Conservation (phyloP, 2,329 filamentous ascomycete genomes). For the Aspergillus proliferans region DNA sequence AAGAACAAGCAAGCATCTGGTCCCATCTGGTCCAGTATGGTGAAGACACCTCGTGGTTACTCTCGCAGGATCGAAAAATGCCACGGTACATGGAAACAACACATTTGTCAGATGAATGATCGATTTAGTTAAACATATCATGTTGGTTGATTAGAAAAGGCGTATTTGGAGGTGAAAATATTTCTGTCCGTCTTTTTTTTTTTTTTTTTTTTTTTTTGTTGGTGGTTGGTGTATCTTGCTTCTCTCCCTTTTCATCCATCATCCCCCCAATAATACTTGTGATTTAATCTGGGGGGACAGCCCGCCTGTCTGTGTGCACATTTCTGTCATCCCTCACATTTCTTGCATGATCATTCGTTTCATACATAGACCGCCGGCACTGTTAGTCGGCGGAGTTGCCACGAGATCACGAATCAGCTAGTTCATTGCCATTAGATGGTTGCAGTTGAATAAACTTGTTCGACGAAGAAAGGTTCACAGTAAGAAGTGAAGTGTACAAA, state of each 20-base stretch:
- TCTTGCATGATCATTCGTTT: neutral
- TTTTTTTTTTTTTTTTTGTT: too few species aligned
- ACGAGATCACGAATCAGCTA: neutral
- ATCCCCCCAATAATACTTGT: neutral
- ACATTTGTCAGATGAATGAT: neutral
- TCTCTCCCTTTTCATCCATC: neutral
- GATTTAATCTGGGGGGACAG: neutral
- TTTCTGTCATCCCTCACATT: neutral
- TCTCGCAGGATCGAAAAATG: conserved; percentile 20
- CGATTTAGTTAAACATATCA: neutral
- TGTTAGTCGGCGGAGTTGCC: neutral
- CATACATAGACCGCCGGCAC: neutral
- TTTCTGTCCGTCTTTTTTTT: neutral
- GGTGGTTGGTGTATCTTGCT: neutral
- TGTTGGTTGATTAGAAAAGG: conserved; percentile 3
- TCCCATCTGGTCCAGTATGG: neutral
- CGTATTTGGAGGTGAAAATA: conserved; percentile 2
- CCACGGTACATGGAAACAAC: conserved; percentile 9
- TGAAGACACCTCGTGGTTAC: conserved; percentile 10
- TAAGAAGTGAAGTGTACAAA: neutral
- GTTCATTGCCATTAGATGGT: conserved; percentile 5
- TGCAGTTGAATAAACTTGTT: neutral
- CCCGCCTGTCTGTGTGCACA: neutral
- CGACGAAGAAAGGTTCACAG: neutral
- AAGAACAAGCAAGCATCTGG: conserved; percentile 10